A percentile compares a stretch with the other conserved stretches of the same genome.
Evolutionary conservation across 1,284 basidiomycete genomes (phyloP).

Genomic region (Cystobasidiaceae sp.): DNA sequence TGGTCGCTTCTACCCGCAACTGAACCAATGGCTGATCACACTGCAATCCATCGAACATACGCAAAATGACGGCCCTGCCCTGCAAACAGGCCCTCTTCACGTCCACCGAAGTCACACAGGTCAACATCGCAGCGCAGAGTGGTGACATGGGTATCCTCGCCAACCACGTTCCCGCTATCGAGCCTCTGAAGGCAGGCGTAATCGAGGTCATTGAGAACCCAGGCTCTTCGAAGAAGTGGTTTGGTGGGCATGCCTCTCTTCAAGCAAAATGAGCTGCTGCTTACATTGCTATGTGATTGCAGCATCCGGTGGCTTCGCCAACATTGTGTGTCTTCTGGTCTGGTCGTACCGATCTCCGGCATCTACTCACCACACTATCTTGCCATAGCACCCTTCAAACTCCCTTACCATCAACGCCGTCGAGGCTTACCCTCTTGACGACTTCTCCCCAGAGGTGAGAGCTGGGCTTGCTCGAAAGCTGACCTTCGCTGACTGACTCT

Average conservation of each 20-base stretch:
- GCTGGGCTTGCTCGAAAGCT: slow-evolving; percentile 36
- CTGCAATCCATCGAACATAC: neutral
- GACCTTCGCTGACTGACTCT: neutral
- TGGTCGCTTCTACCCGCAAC: neutral
- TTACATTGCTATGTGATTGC: slow-evolving; percentile 4
- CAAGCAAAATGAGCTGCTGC: neutral
- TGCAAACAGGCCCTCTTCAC: slow-evolving; percentile 73
- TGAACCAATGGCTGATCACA: slow-evolving; percentile 3
- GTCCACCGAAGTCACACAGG: slow-evolving; percentile 82
- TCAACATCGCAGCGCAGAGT: slow-evolving; percentile 85
- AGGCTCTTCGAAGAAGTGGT: slow-evolving; percentile 83
- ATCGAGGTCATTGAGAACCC: slow-evolving; percentile 83
- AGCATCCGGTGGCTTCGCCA: slow-evolving; percentile 97
- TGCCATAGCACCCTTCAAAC: slow-evolving; percentile 54
- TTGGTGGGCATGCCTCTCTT: slow-evolving; percentile 58
- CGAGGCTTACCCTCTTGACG: slow-evolving; percentile 88
- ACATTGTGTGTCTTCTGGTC: slow-evolving; percentile 85
- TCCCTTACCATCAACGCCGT: slow-evolving; percentile 93
- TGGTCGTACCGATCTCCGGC: too few relatives aligned
- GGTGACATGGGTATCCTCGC: slow-evolving; percentile 98
- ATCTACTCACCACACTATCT: neutral
- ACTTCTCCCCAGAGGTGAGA: slow-evolving; percentile 75
- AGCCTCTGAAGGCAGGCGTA: slow-evolving; percentile 84
- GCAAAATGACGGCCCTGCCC: neutral
- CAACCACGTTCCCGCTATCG: slow-evolving; percentile 91